phyloP scores from a whole-genome alignment of 2,329 filamentous ascomycete species.

The Clarireedia paspali region DNA sequence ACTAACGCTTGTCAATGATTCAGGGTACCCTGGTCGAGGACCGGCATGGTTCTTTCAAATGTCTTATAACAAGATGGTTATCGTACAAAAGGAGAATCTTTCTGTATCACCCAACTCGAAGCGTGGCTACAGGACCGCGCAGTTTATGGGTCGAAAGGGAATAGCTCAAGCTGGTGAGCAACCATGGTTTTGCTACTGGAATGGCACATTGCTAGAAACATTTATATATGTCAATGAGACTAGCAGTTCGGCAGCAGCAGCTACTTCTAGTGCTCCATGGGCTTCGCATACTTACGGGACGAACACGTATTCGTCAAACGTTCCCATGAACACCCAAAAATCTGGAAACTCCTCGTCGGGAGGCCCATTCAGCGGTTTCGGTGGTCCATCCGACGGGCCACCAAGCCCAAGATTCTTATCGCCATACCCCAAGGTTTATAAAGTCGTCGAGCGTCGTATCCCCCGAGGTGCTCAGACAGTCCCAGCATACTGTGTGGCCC shows the following conservation, averaged over 20 bases:
- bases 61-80: conserved; percentile 56
- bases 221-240: conserved; percentile 52
- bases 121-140: conserved; percentile 6
- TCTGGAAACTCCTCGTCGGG: conserved; percentile 9
- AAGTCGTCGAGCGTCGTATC: conserved; percentile 55
- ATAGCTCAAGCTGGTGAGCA: conserved; percentile 44
- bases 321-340: conserved; percentile 25
- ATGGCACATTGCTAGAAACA: conserved; percentile 56
- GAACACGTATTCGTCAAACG: conserved; percentile 11
- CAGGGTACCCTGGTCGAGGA: conserved; percentile 46
- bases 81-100: conserved; percentile 32
- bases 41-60: conserved; percentile 58
- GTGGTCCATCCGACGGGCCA: not conserved
- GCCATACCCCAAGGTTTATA: conserved; percentile 50
- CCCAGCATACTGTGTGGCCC: conserved; percentile 56
- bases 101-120: conserved; percentile 12
- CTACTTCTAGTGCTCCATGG: not conserved
- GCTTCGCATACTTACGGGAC: not conserved
- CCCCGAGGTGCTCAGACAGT: conserved; percentile 25
- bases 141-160: conserved; percentile 29
- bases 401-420: conserved; percentile 23
- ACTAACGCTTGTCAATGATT: conserved; percentile 49
- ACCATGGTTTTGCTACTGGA: conserved; percentile 67
- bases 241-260: conserved; percentile 12
- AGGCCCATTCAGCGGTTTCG: not conserved